phyloP scores from a whole-genome alignment of 2,329 filamentous ascomycete genomes.

The Pseudocercospora cruenta region DNA sequence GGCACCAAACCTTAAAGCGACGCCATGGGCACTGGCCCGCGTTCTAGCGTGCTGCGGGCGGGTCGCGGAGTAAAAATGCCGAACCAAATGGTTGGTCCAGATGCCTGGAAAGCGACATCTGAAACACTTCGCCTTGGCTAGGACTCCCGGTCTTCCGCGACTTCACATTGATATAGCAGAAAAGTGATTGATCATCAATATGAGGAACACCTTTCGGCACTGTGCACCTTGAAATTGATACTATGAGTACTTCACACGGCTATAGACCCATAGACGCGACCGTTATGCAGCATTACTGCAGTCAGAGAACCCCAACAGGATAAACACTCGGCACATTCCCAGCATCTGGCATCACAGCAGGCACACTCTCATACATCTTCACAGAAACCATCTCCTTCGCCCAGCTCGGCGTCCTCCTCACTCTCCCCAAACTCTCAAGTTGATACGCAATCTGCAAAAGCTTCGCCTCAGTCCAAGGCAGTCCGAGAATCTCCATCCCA shows the following conservation, averaged over 20 bases:
- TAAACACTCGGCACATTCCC: conserved; percentile 51
- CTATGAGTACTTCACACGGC: too few species aligned
- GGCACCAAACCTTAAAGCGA: background rate
- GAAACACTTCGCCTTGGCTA: background rate
- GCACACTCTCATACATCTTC: conserved; percentile 48
- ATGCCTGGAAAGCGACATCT: background rate
- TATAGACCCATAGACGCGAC: too few species aligned
- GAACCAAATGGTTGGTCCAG: background rate
- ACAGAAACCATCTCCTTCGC: conserved; percentile 46
- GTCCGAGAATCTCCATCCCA: conserved; percentile 66
- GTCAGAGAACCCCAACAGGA: conserved; percentile 46
- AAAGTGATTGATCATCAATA: background rate
- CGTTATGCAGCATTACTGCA: too few species aligned
- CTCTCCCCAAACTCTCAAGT: conserved; percentile 51
- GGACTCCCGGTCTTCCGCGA: background rate
- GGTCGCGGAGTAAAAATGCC: background rate
- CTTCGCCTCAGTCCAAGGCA: conserved; percentile 58
- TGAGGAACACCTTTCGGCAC: too few species aligned
- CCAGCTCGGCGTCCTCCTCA: conserved; percentile 54
- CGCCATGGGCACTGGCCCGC: background rate
- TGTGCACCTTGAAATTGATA: too few species aligned
- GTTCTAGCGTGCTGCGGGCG: background rate
- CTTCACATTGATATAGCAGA: background rate
- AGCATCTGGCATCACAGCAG: conserved; percentile 48
- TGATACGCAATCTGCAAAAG: conserved; percentile 58